These are phyloP conservation scores for Colletotrichum gigasporum DNA, from an alignment of 2,329 filamentous ascomycete species.

Conservation along the genomic window DNA sequence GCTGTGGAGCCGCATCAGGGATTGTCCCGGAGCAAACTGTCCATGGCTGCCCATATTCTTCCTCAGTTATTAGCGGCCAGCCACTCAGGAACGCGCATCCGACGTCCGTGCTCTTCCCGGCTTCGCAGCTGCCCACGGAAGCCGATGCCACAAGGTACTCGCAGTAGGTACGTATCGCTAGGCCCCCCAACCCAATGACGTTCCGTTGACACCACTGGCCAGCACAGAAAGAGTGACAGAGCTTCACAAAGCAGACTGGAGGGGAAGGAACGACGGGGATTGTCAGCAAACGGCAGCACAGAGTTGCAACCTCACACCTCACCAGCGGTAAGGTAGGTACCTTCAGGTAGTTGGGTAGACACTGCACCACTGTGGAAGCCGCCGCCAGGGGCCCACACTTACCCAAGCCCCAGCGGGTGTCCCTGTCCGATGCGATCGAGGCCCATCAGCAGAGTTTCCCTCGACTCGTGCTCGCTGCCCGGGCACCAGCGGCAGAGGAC, in stretches of 20 bases:
- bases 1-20: background rate
- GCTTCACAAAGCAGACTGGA: background rate
- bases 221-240: background rate
- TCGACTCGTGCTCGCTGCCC: background rate
- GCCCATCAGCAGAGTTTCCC: constrained; percentile 3
- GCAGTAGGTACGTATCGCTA: background rate
- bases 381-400: background rate
- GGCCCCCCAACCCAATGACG: constrained; percentile 26
- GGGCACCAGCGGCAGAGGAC: background rate
- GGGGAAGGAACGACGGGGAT: background rate
- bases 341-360: background rate
- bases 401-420: too few species aligned
- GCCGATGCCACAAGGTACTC: background rate
- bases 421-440: constrained; percentile 21
- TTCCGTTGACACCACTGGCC: constrained; percentile 23
- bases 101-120: constrained; percentile 11
- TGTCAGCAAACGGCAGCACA: background rate
- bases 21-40: constrained; percentile 23
- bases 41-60: background rate
- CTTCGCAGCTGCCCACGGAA: background rate
- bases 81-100: constrained; percentile 1
- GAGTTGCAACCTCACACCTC: too few species aligned
- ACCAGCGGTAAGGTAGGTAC: too few species aligned
- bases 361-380: background rate
- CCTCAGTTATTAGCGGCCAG: background rate